A percentile compares a stretch with the other conserved stretches of the same genome.
These are phyloP conservation scores for Russula sp. DNA, from an alignment of 768 basidiomycete genomes.

Conservation along the genomic window DNA sequence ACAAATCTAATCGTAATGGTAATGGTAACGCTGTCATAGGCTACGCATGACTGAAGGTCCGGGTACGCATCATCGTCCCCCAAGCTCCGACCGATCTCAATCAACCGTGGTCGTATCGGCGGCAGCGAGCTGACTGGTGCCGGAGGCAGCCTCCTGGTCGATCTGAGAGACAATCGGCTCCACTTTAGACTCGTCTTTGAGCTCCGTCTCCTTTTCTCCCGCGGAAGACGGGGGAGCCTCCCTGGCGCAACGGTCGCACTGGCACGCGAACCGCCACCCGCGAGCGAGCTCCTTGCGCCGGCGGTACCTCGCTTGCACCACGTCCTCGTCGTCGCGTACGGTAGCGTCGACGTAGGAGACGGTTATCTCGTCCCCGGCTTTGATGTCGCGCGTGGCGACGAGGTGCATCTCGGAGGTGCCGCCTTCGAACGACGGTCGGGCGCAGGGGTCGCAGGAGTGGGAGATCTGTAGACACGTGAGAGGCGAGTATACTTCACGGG, in stretches of 20 bases:
- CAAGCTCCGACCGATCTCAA: not conserved
- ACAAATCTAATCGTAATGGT: conserved; percentile 8
- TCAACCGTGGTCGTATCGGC: conserved; percentile 17
- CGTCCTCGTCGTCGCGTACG: conserved; percentile 48
- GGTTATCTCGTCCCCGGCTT: conserved; percentile 70
- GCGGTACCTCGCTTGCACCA: conserved; percentile 51
- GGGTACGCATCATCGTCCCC: not conserved
- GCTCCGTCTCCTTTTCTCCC: conserved; percentile 28
- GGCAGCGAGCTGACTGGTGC: conserved; percentile 15
- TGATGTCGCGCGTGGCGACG: conserved; percentile 58
- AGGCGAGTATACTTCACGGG: not conserved
- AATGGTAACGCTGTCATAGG: conserved; percentile 8
- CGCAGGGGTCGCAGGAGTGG: conserved; percentile 71
- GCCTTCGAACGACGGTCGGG: conserved; percentile 54
- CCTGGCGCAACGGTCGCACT: conserved; percentile 55
- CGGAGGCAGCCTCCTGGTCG: conserved; percentile 4
- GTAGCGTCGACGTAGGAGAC: conserved; percentile 70
- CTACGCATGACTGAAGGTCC: conserved; percentile 1
- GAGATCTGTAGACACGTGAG: conserved; percentile 37
- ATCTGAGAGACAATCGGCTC: conserved; percentile 32
- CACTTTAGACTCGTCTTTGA: conserved; percentile 48
- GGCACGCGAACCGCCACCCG: conserved; percentile 79
- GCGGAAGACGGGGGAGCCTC: conserved; percentile 37
- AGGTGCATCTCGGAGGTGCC: conserved; percentile 69
- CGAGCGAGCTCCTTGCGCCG: conserved; percentile 68